phyloP scores from a whole-genome alignment of 2,329 filamentous ascomycete species.

The Cladorrhinum sp. region DNA sequence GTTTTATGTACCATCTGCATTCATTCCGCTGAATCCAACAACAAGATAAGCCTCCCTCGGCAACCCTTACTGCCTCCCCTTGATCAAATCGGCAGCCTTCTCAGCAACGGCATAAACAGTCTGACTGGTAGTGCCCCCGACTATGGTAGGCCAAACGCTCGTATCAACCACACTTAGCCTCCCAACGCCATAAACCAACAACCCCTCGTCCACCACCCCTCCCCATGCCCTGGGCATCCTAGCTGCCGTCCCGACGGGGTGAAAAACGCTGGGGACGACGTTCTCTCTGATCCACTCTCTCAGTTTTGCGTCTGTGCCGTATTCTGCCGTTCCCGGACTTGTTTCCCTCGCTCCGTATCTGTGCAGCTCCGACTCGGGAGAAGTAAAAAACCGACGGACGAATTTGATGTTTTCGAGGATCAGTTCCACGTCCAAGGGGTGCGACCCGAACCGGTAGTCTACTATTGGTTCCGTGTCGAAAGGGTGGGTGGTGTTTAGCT shows the following conservation, averaged over 20 bases:
- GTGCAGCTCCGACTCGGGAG: constrained; percentile 18
- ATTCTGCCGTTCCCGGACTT: constrained; percentile 22
- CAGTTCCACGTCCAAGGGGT: constrained; percentile 29
- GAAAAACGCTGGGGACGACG: constrained; percentile 29
- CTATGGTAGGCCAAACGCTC: constrained; percentile 1
- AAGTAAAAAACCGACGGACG: constrained; percentile 23
- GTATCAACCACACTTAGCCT: constrained; percentile 9
- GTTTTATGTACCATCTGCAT: not conserved
- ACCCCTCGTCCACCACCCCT: constrained; percentile 30
- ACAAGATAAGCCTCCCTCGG: too few relatives aligned
- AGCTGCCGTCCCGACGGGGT: constrained; percentile 30
- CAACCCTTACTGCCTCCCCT: not conserved
- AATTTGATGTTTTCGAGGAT: constrained; percentile 28
- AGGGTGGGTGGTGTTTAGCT: constrained; percentile 25
- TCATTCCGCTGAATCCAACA: not conserved
- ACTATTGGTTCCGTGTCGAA: constrained; percentile 24
- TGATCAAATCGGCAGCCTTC: constrained; percentile 11
- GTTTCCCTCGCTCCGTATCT: constrained; percentile 25
- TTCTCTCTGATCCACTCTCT: constrained; percentile 23
- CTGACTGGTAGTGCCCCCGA: constrained; percentile 3
- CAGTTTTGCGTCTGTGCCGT: constrained; percentile 24
- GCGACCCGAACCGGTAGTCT: constrained; percentile 29
- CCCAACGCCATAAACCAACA: constrained; percentile 29
- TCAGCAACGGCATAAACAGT: constrained; percentile 10
- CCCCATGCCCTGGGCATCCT: constrained; percentile 31